phyloP scores from a whole-genome alignment of 257 asterid genomes.

The Solanum rostratum region DNA sequence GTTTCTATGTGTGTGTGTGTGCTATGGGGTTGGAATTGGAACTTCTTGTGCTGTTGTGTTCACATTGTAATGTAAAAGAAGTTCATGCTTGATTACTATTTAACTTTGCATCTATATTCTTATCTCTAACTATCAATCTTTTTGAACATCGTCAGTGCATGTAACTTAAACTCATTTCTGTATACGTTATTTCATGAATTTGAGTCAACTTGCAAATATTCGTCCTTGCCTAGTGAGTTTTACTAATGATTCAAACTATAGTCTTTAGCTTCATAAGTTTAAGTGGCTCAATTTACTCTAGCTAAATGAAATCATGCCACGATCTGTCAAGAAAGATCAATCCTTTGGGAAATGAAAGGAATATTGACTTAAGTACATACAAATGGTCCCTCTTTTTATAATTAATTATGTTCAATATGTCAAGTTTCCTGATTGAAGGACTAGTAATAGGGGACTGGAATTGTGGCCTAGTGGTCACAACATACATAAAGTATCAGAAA shows the following conservation, averaged over 20 bases:
- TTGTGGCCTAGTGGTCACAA: background rate
- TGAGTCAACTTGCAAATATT: background rate
- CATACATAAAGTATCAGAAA: background rate
- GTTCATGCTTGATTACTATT: background rate
- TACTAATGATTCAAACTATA: background rate
- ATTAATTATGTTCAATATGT: background rate
- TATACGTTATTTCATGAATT: background rate
- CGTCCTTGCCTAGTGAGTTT: background rate
- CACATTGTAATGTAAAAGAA: background rate
- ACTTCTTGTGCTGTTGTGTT: background rate
- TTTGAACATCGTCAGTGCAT: background rate
- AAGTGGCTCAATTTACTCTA: background rate
- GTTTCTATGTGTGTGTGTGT: background rate
- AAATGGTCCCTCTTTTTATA: background rate
- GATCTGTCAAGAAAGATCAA: background rate
- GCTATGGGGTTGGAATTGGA: background rate
- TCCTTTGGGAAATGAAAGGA: background rate
- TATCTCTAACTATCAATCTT: background rate
- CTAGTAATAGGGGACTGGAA: background rate
- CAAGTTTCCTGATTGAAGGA: background rate
- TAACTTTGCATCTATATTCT: background rate
- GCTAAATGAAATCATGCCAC: background rate
- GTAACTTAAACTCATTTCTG: background rate
- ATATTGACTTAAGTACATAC: background rate
- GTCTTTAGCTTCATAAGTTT: background rate